Evolutionary conservation across 805 yeast genomes (phyloP).

Genomic region (Pichia heedii): DNA sequence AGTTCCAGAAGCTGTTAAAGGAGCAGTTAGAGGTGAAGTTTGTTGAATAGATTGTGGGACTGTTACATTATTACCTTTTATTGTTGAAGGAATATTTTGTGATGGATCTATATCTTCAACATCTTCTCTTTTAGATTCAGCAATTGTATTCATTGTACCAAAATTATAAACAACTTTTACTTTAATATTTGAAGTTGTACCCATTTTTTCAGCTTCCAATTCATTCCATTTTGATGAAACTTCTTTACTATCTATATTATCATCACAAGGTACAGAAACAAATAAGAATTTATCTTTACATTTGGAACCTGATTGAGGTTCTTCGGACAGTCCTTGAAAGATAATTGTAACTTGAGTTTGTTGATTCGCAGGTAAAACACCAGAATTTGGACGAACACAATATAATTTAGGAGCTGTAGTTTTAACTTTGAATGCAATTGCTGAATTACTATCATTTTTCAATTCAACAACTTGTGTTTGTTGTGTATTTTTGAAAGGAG

Average conservation of each 20-base stretch:
- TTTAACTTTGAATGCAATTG: constrained; percentile 87
- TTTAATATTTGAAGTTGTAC: constrained; percentile 20
- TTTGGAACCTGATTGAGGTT: constrained; percentile 63
- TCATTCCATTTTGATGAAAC: constrained; percentile 69
- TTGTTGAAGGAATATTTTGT: too few relatives aligned
- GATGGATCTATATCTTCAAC: not conserved
- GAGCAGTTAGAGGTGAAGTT: too few relatives aligned
- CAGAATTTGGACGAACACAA: constrained; percentile 94
- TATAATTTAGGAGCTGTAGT: constrained; percentile 95
- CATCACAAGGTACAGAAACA: constrained; percentile 72
- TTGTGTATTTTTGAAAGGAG: constrained; percentile 60
- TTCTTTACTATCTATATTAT: constrained; percentile 42
- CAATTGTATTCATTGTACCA: constrained; percentile 23
- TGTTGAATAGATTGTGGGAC: not conserved
- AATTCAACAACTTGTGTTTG: constrained; percentile 54
- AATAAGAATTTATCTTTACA: constrained; percentile 91
- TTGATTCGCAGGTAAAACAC: constrained; percentile 67
- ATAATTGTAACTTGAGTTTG: constrained; percentile 69
- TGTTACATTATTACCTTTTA: not conserved
- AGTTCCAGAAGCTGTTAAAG: too few relatives aligned
- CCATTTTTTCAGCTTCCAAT: constrained; percentile 47
- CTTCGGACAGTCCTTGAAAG: constrained; percentile 72
- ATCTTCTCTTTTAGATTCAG: constrained; percentile 15
- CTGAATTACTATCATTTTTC: constrained; percentile 44
- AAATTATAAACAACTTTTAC: constrained; percentile 24